These are phyloP conservation scores for Echinosophora koreensis DNA, from an alignment of 306 rosid genomes.

Conservation along the genomic window DNA sequence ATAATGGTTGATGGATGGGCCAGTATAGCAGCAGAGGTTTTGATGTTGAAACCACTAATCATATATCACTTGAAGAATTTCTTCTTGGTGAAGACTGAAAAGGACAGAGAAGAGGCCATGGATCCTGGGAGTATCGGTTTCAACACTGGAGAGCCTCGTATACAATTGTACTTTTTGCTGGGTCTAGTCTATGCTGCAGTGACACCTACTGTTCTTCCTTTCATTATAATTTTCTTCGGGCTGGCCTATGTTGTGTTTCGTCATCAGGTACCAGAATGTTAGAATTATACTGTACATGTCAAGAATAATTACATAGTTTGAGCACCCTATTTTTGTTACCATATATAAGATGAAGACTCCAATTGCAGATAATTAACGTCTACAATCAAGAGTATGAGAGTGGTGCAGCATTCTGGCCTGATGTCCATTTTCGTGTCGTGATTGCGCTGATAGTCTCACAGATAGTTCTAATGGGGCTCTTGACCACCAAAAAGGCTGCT, in stretches of 20 bases:
- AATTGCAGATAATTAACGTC: slow-evolving; percentile 92
- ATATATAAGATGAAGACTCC: slow-evolving; percentile 37
- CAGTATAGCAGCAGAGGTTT: slow-evolving; percentile 95
- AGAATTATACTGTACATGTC: slow-evolving; percentile 31
- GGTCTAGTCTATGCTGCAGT: slow-evolving; percentile 90
- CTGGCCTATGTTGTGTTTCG: slow-evolving; percentile 93
- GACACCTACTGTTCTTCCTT: slow-evolving; percentile 88
- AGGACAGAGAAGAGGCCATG: slow-evolving; percentile 98
- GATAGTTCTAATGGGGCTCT: slow-evolving; percentile 74
- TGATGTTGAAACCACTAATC: slow-evolving; percentile 91
- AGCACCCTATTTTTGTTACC: slow-evolving; percentile 29
- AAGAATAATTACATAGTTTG: slow-evolving; percentile 18
- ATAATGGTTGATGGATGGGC: slow-evolving; percentile 99
- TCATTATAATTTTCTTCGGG: slow-evolving; percentile 90
- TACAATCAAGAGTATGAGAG: slow-evolving; percentile 95
- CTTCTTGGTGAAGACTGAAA: slow-evolving; percentile 96
- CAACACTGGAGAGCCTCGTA: slow-evolving; percentile 96
- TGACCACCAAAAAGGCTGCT: slow-evolving; percentile 79
- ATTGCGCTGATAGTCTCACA: slow-evolving; percentile 85
- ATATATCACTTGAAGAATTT: slow-evolving; percentile 90
- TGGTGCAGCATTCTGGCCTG: slow-evolving; percentile 98
- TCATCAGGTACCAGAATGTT: slow-evolving; percentile 75
- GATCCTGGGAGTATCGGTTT: slow-evolving; percentile 96
- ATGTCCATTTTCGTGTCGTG: slow-evolving; percentile 81
- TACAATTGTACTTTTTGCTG: slow-evolving; percentile 85